Base-by-base conservation (phyloP, 1,139 yeast genomes). In the Taphrina populina region DNA sequence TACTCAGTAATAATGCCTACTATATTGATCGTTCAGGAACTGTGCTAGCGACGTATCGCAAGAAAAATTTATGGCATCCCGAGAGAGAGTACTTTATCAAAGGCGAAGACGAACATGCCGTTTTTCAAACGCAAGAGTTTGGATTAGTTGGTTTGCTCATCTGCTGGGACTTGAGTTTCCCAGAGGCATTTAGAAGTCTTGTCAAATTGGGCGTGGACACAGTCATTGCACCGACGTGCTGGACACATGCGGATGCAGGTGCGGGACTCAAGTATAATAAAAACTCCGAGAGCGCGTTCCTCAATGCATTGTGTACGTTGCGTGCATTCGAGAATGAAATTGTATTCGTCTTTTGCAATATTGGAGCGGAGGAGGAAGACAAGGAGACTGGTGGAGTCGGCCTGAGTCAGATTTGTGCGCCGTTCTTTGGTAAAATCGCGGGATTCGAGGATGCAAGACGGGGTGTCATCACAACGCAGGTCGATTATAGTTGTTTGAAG, bases 51-150 rank as follows among this genome's bases (percentile, higher is more conserved):
- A 26, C 41, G n/a, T 62, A 62, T 54, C 56, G 57, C 52, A 62
- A 62, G 47, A 59, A 59, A 40, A 62, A 62, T 34, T 27, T 62
- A 21, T 62, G 64, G 64, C 62, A 59, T 34, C 39, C 63, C 3
- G 64, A 62, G 51, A 57, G 64, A 3, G 56, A 54, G 13, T 30
- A 32, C 15, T 61, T 58, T 37, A 33, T 41, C 29, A 59, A 59
- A 34, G 64, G 64, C 13, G 29, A 17, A 6, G 61, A 41, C 23
- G 53, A 52, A 2, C 64, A 62, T 24, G 15, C 44, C 7, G 60
- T 54, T 23, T 60, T 62, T 34, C 57, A 60, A n/a, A 61, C 64
- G 24, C 46, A 34, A 15, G 63, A 60, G 46, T 59, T 61, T 44
- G 64, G 64, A 20, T 53, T 47, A 32, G 60, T 60, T 3, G 62